A percentile compares a stretch with the other conserved stretches of the same genome.
phyloP scores from a whole-genome alignment of 23 red algal genomes.

The Agarophyton chilense region DNA sequence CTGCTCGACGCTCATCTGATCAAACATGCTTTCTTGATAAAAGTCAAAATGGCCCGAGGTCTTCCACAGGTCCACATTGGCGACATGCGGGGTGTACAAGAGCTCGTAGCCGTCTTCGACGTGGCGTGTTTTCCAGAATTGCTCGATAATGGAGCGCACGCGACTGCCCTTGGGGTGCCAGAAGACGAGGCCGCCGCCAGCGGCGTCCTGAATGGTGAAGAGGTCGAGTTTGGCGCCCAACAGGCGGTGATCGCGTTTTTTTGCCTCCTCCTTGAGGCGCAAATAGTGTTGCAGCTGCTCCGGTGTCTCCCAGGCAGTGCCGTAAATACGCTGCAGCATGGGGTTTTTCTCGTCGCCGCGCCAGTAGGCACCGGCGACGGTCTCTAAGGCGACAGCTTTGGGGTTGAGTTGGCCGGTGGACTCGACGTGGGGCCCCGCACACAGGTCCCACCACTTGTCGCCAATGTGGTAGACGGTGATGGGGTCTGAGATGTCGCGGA shows the following conservation, averaged over 20 bases:
- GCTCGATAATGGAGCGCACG: constrained; percentile 87
- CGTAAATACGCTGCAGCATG: constrained; percentile 98
- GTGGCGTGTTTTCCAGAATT: constrained; percentile 94
- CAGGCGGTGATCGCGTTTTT: constrained; percentile 94
- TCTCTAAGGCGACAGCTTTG: constrained; percentile 82
- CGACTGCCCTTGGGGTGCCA: constrained; percentile 97
- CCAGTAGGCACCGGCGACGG: constrained; percentile 98
- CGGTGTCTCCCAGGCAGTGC: constrained; percentile 88
- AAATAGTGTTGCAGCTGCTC: constrained; percentile 93
- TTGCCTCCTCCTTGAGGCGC: constrained; percentile 91
- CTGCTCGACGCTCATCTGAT: constrained; percentile 91
- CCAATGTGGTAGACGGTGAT: constrained; percentile 97
- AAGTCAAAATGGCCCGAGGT: constrained; percentile 97
- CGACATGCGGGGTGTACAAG: constrained; percentile 94
- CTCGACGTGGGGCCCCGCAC: constrained; percentile 98
- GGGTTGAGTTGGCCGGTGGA: constrained; percentile 84
- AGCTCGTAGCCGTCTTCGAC: constrained; percentile 87
- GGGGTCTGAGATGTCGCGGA: constrained; percentile 78
- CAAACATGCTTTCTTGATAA: constrained; percentile 98
- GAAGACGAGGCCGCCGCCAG: constrained; percentile 98
- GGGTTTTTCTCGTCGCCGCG: constrained; percentile 96
- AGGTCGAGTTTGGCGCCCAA: constrained; percentile 86
- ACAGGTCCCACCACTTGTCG: constrained; percentile 99
- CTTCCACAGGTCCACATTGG: constrained; percentile 92
- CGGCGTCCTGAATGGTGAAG: constrained; percentile 91